phyloP scores from a whole-genome alignment of 1,139 yeast species.

The Nakaseomyces uthaithaninus region DNA sequence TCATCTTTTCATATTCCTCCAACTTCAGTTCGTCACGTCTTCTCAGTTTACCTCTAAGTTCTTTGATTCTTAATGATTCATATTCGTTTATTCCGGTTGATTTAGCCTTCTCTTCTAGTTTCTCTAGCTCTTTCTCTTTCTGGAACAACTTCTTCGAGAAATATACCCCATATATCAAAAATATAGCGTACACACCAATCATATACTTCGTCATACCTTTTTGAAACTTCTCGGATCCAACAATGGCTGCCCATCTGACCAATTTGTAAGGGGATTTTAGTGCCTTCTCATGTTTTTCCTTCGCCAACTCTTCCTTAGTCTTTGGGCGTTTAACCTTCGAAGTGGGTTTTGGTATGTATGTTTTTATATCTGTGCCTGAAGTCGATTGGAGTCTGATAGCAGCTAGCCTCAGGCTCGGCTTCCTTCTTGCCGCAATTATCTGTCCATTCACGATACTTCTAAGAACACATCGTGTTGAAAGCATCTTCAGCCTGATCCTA shows the following conservation, averaged over 20 bases:
- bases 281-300: constrained; percentile 30
- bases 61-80: constrained; percentile 54
- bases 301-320: constrained; percentile 30
- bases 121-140: constrained; percentile 55
- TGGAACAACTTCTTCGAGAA: constrained; percentile 60
- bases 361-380: not conserved
- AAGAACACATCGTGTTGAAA: too few relatives aligned
- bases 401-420: too few relatives aligned
- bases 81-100: constrained; percentile 43
- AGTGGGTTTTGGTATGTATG: constrained; percentile 4
- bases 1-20: constrained; percentile 44
- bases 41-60: constrained; percentile 38
- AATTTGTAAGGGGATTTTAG: constrained; percentile 31
- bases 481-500: too few relatives aligned
- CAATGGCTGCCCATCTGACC: constrained; percentile 41
- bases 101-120: constrained; percentile 36
- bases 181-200: constrained; percentile 47
- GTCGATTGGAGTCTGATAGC: not conserved
- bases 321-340: constrained; percentile 20
- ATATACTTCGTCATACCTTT: constrained; percentile 47
- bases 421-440: too few relatives aligned
- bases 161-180: constrained; percentile 52
- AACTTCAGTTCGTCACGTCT: constrained; percentile 50
- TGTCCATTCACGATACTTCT: too few relatives aligned
- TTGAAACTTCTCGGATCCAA: constrained; percentile 39